Base-by-base conservation (phyloP, 2,329 filamentous ascomycete species). In the Helotiales sp. region DNA sequence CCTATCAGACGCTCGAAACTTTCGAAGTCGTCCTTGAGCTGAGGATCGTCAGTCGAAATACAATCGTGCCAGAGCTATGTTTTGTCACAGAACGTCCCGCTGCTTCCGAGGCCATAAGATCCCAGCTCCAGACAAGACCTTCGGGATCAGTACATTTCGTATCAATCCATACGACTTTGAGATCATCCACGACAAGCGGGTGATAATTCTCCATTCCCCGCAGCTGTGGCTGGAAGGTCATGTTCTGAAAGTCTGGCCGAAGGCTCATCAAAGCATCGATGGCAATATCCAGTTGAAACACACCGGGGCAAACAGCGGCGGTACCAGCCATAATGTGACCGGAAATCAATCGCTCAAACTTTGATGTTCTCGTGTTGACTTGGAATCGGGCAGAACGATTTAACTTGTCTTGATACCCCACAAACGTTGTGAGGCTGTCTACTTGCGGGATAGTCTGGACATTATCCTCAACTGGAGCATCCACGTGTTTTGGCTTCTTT, bases 311-410 rank as follows among this genome's bases (percentile, higher is more conserved):
- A 17, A 65, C 49, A n/a, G 63, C 53, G n/a, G 63, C 63, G n/a
- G 62, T 64, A 8, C 29, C n/a, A 6, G 27, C 46, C 9, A 51
- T 75, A 1, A 74, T 40, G 57, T 81, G 77, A 7, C 72, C 72
- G 0, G 64, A 54, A 0, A 80, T 48, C 2, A 74, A 55, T 0
- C 61, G 29, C 22, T 73, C 48, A 60, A 74, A 81, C 31, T 72
- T 65, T 0, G 69, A 53, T 0, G 60, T 67, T 2, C 34, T 55
- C 0, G 75, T 77, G 59, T 79, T 76, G 66, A 81, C 68, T 0
- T 70, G 70, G 70, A 81, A 81, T 0, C 71, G 67, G 0, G 71
- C 70, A 2, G 49, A 36, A 52, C 27, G 63, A 55, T 48, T 68
- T 70, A 68, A 5, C 44, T 42, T 55, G 30, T 66, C 63, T 42